Percentiles rank a stretch among this genome's conserved stretches.
phyloP scores from a whole-genome alignment of 208 protist species.

The Trypanosoma cruzi region DNA sequence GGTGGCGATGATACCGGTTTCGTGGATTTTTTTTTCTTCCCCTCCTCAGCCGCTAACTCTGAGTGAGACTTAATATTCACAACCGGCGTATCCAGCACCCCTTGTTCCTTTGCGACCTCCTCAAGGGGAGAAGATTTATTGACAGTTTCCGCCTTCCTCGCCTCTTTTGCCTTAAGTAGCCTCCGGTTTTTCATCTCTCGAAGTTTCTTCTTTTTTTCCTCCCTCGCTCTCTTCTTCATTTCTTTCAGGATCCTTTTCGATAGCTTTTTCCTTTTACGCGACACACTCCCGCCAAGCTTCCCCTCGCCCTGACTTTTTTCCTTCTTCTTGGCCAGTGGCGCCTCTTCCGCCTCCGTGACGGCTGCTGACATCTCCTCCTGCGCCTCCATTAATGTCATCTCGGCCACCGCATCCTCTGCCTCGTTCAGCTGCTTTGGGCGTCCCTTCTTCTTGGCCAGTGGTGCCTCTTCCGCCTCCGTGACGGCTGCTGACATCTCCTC shows the following conservation, averaged over 20 bases:
- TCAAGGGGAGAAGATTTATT: slow-evolving; percentile 8
- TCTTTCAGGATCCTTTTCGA: slow-evolving; percentile 2
- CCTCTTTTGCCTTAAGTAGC: not conserved
- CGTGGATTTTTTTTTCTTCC: slow-evolving; percentile 8
- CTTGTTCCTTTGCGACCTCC: slow-evolving; percentile 17
- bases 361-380: not conserved
- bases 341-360: not conserved
- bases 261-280: slow-evolving; percentile 3
- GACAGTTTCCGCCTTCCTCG: not conserved
- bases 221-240: slow-evolving; percentile 16
- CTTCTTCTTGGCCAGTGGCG: not conserved
- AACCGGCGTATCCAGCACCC: slow-evolving; percentile 24
- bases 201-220: slow-evolving; percentile 19
- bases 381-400: not conserved
- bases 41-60: slow-evolving; percentile 8
- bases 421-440: not conserved
- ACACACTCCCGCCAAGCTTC: too few relatives aligned
- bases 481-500: too few relatives aligned
- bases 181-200: slow-evolving; percentile 14
- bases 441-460: too few relatives aligned
- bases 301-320: too few relatives aligned
- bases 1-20: too few relatives aligned
- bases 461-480: too few relatives aligned
- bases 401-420: too few relatives aligned
- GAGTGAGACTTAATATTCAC: slow-evolving; percentile 12